phyloP scores from a whole-genome alignment of 2,329 filamentous ascomycete genomes.

The Gyromitra esculenta region DNA sequence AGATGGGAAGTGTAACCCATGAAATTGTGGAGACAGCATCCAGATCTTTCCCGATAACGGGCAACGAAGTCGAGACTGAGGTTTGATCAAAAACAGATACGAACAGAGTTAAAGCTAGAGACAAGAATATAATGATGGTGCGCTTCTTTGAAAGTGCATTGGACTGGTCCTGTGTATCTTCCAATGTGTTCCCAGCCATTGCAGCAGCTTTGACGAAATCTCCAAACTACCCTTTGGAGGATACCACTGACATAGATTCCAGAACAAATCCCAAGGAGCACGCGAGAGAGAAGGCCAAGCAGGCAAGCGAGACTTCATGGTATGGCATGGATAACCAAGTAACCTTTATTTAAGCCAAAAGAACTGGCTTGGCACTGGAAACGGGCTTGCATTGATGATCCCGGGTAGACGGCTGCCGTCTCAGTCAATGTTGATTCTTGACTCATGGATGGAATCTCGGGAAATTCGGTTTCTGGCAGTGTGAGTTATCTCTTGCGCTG shows the following conservation, averaged over 20 bases:
- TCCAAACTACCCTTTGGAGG: neutral
- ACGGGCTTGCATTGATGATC: neutral
- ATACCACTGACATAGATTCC: conserved; percentile 12
- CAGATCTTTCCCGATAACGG: conserved; percentile 43
- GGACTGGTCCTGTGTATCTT: conserved; percentile 45
- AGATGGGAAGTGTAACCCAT: conserved; percentile 25
- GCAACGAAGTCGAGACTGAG: conserved; percentile 45
- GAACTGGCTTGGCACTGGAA: neutral
- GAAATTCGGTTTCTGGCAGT: neutral
- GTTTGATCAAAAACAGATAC: conserved; percentile 44
- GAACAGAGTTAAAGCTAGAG: conserved; percentile 38
- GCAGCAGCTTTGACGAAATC: neutral
- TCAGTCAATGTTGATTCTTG: neutral
- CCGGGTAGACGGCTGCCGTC: conserved; percentile 7
- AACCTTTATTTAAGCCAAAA: neutral
- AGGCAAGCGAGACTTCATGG: neutral
- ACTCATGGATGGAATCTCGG: too few relatives aligned
- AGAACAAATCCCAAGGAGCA: neutral
- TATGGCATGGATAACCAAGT: neutral
- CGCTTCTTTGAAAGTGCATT: conserved; percentile 38
- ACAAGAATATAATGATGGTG: conserved; percentile 35
- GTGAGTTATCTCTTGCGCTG: neutral
- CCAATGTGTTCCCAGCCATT: conserved; percentile 16
- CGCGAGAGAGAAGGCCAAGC: neutral
- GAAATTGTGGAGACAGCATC: conserved; percentile 45